Percentiles rank a stretch among this genome's conserved stretches.
Conservation (phyloP, 768 basidiomycete species). For the Leucosporidium yakuticum region DNA sequence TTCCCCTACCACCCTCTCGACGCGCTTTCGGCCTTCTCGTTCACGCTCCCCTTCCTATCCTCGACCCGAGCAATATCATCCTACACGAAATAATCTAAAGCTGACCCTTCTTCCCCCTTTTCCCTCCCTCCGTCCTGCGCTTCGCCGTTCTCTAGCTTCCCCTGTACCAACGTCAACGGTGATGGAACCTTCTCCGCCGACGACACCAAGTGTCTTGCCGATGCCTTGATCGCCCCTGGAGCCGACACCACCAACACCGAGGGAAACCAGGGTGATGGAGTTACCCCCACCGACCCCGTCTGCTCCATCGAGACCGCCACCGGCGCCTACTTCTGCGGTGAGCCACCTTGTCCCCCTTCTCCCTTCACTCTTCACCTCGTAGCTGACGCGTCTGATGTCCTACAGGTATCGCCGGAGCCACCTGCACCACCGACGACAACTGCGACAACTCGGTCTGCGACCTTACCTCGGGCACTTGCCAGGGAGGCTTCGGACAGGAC, state of each 20-base stretch:
- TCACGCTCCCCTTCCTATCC: too few species aligned
- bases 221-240: conserved; percentile 10
- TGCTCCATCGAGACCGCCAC: background rate
- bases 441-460: conserved; percentile 17
- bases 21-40: too few species aligned
- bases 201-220: conserved; percentile 12
- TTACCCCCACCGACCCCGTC: conserved; percentile 6
- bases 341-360: background rate
- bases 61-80: too few species aligned
- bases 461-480: too few species aligned
- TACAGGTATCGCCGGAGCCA: conserved; percentile 1
- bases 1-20: too few species aligned
- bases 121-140: background rate
- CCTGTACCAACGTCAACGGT: conserved; percentile 9
- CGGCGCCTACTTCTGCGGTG: conserved; percentile 27
- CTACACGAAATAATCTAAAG: too few species aligned
- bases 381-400: background rate
- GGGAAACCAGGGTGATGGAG: conserved; percentile 6
- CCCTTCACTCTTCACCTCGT: background rate
- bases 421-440: conserved; percentile 7
- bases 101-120: too few species aligned
- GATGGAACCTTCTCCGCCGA: conserved; percentile 20
- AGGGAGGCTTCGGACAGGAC: background rate
- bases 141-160: background rate
- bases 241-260: too few species aligned